Evolutionary conservation across 1,284 basidiomycete genomes (phyloP), one percentile per base, ranked within the genome.

Genomic region (Tausonia pullulans): DNA sequence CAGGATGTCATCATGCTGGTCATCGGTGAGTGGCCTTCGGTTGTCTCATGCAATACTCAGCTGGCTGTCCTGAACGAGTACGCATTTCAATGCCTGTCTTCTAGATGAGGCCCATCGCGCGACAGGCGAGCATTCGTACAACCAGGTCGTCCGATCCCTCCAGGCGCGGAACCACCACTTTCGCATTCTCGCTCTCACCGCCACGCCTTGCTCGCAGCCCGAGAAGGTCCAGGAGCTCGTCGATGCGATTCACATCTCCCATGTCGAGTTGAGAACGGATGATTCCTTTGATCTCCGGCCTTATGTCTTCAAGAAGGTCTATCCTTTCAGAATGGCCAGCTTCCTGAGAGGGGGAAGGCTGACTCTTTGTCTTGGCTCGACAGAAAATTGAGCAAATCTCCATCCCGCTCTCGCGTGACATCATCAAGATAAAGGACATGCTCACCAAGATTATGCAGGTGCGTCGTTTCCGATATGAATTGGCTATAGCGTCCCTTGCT

Each of bases 61-160:
- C 40, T 54, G 48, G 50, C 67, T 62, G 14, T 58, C 44, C 62
- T 61, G 62, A 68, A 27, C 27, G 27, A 27, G 27, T 27, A 27
- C 27, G 27, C 56, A 65, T 27, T 16, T 48, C 27, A 27, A 46
- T 49, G 57, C 58, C 50, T 50, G 66, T 41, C n/a, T 48, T 40
- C 7, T 69, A 92, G 95, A 99, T 71, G 96, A 99, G 74, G 96
- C 96, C 0, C 96, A 99, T 76, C 85, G 87, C 71, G 95, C 90
- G 0, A 91, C 88, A 0, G 95, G 96, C 2, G 87, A 88, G 66
- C 96, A 96, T 71, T 87, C 95, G 2, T 98, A 99, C 74, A 88
- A 88, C 62, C 87, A 90, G 70, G 86, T 93, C 60, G 81, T 98
- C 58, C 87, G 91, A 8, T 90, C 82, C 69, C 81, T 99, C 71